Percentiles rank a stretch among this genome's conserved stretches.
Evolutionary conservation across 345 rosid species (phyloP).

Genomic region (Hibiscus syriacus): DNA sequence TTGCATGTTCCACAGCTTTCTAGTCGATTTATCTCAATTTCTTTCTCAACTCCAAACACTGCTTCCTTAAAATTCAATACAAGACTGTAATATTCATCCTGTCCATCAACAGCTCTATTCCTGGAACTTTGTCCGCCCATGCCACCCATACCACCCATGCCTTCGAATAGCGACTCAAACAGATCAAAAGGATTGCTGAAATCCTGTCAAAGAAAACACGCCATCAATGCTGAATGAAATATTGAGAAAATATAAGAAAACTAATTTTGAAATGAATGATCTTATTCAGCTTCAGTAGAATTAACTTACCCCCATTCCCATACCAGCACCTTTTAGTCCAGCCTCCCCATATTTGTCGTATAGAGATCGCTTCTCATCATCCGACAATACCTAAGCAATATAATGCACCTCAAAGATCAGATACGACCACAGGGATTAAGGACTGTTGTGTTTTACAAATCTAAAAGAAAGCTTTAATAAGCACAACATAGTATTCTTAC

Average conservation of each 20-base stretch:
- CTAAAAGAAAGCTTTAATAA: constrained; percentile 9
- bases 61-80: constrained; percentile 85
- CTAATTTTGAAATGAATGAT: neutral
- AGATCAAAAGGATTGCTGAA: constrained; percentile 94
- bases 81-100: constrained; percentile 86
- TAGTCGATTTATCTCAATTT: constrained; percentile 81
- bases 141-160: constrained; percentile 87
- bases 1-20: constrained; percentile 81
- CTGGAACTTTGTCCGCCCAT: constrained; percentile 74
- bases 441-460: neutral
- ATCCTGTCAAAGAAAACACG: constrained; percentile 43
- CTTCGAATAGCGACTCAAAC: constrained; percentile 83
- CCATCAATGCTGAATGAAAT: neutral
- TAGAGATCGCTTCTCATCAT: constrained; percentile 90
- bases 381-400: constrained; percentile 71
- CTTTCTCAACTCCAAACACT: constrained; percentile 86
- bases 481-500: constrained; percentile 29
- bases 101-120: constrained; percentile 74
- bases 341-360: constrained; percentile 96
- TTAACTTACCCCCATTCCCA: constrained; percentile 94
- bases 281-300: neutral
- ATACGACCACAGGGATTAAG: neutral
- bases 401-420: constrained; percentile 11
- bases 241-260: neutral
- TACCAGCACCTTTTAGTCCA: constrained; percentile 90